Evolutionary conservation across 139 green algal genomes (phyloP), one percentile per base, ranked within the genome.

Genomic region (Limnomonas spitsbergensis): DNA sequence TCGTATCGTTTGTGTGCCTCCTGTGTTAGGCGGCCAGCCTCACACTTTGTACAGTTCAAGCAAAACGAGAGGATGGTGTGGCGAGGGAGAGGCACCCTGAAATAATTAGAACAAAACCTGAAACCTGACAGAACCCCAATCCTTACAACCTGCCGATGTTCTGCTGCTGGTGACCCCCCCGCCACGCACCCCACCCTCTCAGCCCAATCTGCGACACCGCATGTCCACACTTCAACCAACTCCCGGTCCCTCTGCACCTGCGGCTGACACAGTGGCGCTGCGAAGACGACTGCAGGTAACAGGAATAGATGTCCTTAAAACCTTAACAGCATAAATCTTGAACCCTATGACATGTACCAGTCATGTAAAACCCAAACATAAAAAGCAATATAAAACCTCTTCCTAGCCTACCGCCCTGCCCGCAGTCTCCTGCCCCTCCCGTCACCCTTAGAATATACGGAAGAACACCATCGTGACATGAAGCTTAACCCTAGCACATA

Each of bases 261-360:
- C 42, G 56, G 14, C 24, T 83, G 0, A 77, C 78, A n/a, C 34
- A 31, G 1, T 87, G 82, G 82, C 76, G 38, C 56, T 87, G 82
- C 42, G 26, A 29, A 7, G 82, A 80, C 27, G 82, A 87, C 53
- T 87, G 82, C 82, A 83, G 37, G 76, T 80, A 6, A 9, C 4
- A 9, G n/a, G n/a, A n/a, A n/a, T n/a, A n/a, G n/a, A n/a, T n/a
- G n/a, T n/a, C n/a, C n/a, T n/a, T n/a, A n/a, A n/a, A n/a, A n/a
- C n/a, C n/a, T 61, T 20, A 61, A 61, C 14, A 61, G 14, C 20
- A 29, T 14, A 61, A 61, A 61, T 61, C 35, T 53, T 32, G 31
- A 68, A 14, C 24, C 7, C 26, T 35, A 29, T 34, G 3, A 38
- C 69, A 76, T 7, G 38, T 34, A 20, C 26, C 29, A 39, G 9